Evolutionary conservation across 108 stramenopile species (phyloP), one percentile per base, ranked within the genome.

Genomic region (Cyclotella cryptica): DNA sequence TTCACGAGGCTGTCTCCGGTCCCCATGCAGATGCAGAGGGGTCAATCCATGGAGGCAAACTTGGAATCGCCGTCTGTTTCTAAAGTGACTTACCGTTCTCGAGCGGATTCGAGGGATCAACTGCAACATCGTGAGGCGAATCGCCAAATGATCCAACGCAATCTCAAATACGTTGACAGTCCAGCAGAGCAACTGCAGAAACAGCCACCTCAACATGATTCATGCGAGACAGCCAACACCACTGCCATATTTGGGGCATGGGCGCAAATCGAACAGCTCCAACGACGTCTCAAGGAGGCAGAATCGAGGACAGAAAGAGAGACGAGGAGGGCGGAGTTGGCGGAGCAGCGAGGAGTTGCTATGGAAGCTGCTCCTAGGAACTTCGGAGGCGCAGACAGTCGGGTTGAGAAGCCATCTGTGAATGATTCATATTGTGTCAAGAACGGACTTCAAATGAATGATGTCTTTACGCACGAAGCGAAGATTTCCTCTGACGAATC

Each of bases 221-320:
- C 35, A 35, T 35, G 35, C 35, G 35, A 35, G 4, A 35, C 35
- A 35, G 4, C 35, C 8, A 8, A 51, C 49, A 51, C 49, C 19
- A 17, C 49, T 19, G 17, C 49, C 49, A 51, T 62, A 5, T 62
- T 62, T 39, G 60, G 60, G 9, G 60, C 60, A 62, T 62, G 60
- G 60, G 60, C 60, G 6, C 60, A 62, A 62, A 62, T 62, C 39
- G 60, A 62, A 40, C 35, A 27, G 15, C 35, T 62, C 17, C 30
- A 62, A 62, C 14, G 15, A 2, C 60, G 35, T 40, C 60, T 62
- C 60, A 62, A 41, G 11, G 60, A 62, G 35, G 39, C 60, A 10
- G 60, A 62, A 40, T 14, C 14, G 7, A 39, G 60, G 60, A 30
- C 60, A 11, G 3, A 35, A 24, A 39, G 35, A 40, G 29, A 15